These are phyloP conservation scores for Alloteropsis semialata DNA, from an alignment of 176 grass and related monocot genomes.

Conservation along the genomic window DNA sequence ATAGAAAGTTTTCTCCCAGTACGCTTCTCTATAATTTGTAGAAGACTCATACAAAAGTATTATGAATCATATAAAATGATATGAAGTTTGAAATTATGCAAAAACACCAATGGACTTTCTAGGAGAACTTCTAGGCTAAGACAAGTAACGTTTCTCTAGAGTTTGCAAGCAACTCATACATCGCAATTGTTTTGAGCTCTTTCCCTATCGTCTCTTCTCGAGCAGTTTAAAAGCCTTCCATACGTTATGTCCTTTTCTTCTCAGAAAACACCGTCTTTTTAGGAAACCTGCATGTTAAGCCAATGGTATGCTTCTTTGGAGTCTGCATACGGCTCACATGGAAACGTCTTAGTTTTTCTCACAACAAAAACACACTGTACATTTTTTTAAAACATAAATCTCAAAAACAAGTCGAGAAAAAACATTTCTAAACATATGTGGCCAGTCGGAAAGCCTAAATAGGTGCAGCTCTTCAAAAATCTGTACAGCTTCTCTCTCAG, in stretches of 20 bases:
- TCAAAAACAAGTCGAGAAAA: not conserved
- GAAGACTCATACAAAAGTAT: too few relatives aligned
- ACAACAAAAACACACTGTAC: too few relatives aligned
- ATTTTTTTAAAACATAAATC: not conserved
- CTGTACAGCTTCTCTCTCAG: not conserved
- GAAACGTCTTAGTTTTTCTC: too few relatives aligned
- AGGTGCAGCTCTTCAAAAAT: not conserved
- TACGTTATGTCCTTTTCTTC: not conserved
- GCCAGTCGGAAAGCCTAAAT: not conserved
- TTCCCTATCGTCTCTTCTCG: not conserved
- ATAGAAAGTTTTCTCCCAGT: too few relatives aligned
- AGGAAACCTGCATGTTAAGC: not conserved
- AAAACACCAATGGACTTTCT: too few relatives aligned
- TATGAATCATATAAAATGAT: too few relatives aligned
- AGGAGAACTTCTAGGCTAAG: too few relatives aligned
- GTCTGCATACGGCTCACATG: too few relatives aligned
- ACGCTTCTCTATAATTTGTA: too few relatives aligned
- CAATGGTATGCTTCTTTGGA: not conserved
- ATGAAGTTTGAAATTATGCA: too few relatives aligned
- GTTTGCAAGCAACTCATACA: too few relatives aligned
- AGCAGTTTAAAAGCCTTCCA: not conserved
- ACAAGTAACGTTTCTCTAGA: not conserved
- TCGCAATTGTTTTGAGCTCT: not conserved
- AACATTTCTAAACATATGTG: not conserved
- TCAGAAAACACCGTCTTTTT: not conserved